Evolutionary conservation across 176 grass and related monocot genomes (phyloP).

Genomic region (Carex littledalei): DNA sequence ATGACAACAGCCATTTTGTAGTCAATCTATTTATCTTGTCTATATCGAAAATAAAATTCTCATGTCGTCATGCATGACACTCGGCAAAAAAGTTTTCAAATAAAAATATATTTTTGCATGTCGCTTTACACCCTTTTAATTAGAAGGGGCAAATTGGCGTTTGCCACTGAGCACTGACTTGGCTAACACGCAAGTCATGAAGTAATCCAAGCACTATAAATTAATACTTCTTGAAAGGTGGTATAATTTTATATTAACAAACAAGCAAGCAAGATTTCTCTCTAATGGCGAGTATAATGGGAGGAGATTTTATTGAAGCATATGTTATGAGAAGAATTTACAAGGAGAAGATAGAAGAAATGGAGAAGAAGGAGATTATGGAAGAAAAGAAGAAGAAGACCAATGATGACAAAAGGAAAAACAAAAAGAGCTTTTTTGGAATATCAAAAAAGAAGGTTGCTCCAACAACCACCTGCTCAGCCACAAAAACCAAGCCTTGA

Average conservation of each 20-base stretch:
- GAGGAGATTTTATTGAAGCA: slow-evolving; percentile 24
- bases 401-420: background rate
- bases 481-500: background rate
- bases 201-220: slow-evolving; percentile 17
- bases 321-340: slow-evolving; percentile 28
- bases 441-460: slow-evolving; percentile 20
- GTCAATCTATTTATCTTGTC: background rate
- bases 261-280: background rate
- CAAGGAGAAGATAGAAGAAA: slow-evolving; percentile 27
- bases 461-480: background rate
- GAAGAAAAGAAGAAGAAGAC: background rate
- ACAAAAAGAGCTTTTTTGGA: slow-evolving; percentile 16
- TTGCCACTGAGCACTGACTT: background rate
- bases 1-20: background rate
- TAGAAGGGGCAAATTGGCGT: background rate
- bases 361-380: background rate
- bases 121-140: background rate
- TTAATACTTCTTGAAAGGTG: background rate
- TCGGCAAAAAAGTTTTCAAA: background rate
- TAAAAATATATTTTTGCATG: background rate
- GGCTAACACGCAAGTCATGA: background rate
- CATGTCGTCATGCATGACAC: slow-evolving; percentile 24
- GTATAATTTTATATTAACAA: too few species aligned
- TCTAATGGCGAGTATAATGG: slow-evolving; percentile 21
- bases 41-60: background rate